phyloP scores from a whole-genome alignment of 305 asterid genomes.

The Fraxinus angustifolia region DNA sequence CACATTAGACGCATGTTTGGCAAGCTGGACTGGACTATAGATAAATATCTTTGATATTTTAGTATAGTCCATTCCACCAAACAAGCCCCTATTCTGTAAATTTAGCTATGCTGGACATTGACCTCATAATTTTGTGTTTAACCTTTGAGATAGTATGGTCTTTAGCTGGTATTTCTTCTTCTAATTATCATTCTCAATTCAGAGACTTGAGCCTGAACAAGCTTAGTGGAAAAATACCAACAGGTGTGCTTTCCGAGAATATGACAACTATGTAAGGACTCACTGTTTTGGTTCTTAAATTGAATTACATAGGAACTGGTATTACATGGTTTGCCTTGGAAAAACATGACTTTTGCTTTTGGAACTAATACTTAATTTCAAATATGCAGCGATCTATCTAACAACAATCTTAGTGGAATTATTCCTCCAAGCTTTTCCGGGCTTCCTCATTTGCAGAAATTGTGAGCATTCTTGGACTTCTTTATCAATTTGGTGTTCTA shows the following conservation, averaged over 20 bases:
- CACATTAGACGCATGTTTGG: not conserved
- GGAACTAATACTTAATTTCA: constrained; percentile 22
- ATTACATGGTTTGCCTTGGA: constrained; percentile 8
- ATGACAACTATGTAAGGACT: constrained; percentile 64
- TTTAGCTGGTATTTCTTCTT: constrained; percentile 19
- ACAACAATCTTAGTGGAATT: constrained; percentile 66
- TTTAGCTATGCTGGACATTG: not conserved
- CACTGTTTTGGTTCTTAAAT: not conserved
- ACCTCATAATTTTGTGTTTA: not conserved
- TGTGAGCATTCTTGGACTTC: constrained; percentile 45
- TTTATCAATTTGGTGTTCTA: constrained; percentile 9
- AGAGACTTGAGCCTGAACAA: constrained; percentile 81
- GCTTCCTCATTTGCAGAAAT: constrained; percentile 60
- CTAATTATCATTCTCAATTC: constrained; percentile 34
- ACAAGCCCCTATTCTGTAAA: not conserved
- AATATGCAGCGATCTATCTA: constrained; percentile 57
- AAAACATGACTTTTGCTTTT: not conserved
- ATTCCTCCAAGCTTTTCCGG: constrained; percentile 55
- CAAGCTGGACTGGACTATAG: not conserved
- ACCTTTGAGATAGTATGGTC: not conserved
- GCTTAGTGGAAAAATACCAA: constrained; percentile 65
- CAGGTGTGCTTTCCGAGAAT: constrained; percentile 45
- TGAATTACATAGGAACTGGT: not conserved
- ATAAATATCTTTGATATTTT: not conserved
- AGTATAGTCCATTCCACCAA: not conserved